phyloP scores from a whole-genome alignment of 371 early-diverging fungal species.

The Mucor ambiguus region DNA sequence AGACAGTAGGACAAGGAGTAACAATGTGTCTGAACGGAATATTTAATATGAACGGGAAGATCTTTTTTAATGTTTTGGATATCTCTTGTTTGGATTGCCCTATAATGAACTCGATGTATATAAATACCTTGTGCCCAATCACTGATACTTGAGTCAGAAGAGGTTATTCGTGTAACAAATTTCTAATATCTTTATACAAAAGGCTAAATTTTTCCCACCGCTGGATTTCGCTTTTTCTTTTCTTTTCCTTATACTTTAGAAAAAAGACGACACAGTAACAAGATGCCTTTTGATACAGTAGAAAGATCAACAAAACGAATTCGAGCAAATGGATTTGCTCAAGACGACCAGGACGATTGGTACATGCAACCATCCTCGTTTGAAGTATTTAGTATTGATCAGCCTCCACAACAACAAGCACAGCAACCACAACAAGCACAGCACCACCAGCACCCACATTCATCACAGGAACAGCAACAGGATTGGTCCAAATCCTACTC shows the following conservation, averaged over 20 bases:
- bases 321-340: constrained; percentile 15
- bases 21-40: background rate
- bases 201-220: constrained; percentile 30
- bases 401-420: background rate
- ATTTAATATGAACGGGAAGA: background rate
- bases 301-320: constrained; percentile 31
- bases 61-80: background rate
- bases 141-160: constrained; percentile 20
- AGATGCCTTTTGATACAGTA: constrained; percentile 37
- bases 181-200: constrained; percentile 8
- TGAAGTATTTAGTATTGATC: constrained; percentile 5
- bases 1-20: constrained; percentile 4
- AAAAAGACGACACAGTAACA: background rate
- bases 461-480: constrained; percentile 3
- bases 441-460: background rate
- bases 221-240: background rate
- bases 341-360: constrained; percentile 24
- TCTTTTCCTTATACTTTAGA: constrained; percentile 7
- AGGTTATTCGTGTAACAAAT: constrained; percentile 24
- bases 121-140: constrained; percentile 6
- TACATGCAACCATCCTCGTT: constrained; percentile 16
- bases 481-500: background rate
- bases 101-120: background rate
- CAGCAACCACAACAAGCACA: background rate
- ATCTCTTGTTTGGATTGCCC: background rate